These are phyloP conservation scores for Tulasnella sp. DNA, from an alignment of 768 basidiomycete species.

Conservation along the genomic window DNA sequence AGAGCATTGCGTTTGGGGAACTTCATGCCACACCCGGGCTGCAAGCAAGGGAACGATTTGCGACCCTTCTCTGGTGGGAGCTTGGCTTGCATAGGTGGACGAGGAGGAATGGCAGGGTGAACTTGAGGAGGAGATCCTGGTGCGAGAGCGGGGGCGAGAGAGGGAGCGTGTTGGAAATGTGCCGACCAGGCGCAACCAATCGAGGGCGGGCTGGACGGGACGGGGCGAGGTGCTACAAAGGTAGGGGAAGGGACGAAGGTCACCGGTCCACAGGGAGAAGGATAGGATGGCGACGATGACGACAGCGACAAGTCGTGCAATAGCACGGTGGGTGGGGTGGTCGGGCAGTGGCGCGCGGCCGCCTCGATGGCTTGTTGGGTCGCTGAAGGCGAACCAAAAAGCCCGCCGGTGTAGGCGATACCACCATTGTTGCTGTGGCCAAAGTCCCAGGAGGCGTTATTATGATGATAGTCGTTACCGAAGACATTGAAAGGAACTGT, in stretches of 20 bases:
- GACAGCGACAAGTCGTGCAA: background rate
- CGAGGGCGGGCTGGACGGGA: background rate
- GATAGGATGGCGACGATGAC: background rate
- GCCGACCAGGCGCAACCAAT: background rate
- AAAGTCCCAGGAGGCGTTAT: background rate
- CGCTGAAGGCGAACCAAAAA: background rate
- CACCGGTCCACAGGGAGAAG: background rate
- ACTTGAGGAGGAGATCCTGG: background rate
- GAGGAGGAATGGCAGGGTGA: background rate
- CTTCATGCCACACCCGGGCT: background rate
- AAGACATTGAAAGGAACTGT: background rate
- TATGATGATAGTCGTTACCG: background rate
- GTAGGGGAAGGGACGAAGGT: background rate
- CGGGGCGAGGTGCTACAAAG: background rate
- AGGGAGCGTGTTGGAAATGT: background rate
- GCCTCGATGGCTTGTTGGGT: background rate
- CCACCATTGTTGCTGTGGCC: background rate
- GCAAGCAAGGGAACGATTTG: background rate
- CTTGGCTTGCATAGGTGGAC: background rate
- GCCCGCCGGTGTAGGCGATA: background rate
- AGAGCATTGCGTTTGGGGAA: background rate
- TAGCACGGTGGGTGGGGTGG: background rate
- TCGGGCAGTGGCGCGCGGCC: background rate
- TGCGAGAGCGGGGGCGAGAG: background rate
- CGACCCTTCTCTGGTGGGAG: background rate